Evolutionary conservation across 2,329 filamentous ascomycete species (phyloP).

Genomic region (Colletotrichum sp.): DNA sequence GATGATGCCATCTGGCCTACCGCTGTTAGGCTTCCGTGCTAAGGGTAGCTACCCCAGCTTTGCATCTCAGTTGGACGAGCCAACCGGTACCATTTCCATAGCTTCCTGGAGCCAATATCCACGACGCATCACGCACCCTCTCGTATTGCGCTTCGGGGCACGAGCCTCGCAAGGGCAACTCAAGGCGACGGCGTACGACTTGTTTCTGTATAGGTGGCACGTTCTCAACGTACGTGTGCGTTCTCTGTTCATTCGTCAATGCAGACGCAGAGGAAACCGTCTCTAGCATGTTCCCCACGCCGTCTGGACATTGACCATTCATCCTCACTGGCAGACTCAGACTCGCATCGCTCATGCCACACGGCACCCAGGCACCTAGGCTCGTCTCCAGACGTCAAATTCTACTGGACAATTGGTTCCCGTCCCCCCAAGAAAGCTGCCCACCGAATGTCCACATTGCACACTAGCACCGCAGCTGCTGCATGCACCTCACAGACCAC

Average conservation of each 20-base stretch:
- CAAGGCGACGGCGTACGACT: background rate
- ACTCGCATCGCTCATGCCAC: constrained; percentile 10
- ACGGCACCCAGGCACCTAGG: background rate
- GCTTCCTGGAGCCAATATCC: background rate
- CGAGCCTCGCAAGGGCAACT: background rate
- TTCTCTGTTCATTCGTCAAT: background rate
- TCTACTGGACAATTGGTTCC: constrained; percentile 15
- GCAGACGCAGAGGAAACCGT: background rate
- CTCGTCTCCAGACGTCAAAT: background rate
- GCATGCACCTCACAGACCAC: constrained; percentile 21
- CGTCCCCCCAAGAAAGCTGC: background rate
- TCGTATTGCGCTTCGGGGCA: background rate
- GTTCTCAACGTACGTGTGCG: background rate
- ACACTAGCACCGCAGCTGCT: constrained; percentile 5
- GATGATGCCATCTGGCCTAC: constrained; percentile 1
- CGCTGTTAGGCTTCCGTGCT: background rate
- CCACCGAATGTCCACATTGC: constrained; percentile 10
- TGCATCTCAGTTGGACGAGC: background rate
- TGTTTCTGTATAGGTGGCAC: background rate
- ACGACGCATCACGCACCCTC: background rate
- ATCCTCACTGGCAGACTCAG: background rate
- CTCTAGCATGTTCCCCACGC: background rate
- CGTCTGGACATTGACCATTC: background rate
- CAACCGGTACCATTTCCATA: background rate
- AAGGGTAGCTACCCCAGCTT: constrained; percentile 15